phyloP scores from a whole-genome alignment of 139 green algal species.

The Pycnococcus provasolii region DNA sequence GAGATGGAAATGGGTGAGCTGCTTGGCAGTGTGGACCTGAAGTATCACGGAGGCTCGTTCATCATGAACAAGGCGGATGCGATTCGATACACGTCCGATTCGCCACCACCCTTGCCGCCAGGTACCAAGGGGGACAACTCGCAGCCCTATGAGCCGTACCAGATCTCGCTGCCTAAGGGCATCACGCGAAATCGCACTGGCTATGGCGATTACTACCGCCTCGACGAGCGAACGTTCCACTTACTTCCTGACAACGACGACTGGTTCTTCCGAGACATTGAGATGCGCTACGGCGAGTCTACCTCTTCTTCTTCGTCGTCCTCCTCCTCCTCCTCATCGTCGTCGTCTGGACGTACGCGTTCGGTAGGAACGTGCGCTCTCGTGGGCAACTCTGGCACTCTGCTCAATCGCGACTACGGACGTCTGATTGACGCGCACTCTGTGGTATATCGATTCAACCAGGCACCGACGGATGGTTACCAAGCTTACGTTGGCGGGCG shows the following conservation, averaged over 20 bases:
- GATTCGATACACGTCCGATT: too few species aligned
- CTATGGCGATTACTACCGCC: neutral
- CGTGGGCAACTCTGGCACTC: constrained; percentile 25
- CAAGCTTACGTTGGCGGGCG: constrained; percentile 12
- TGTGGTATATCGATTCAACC: constrained; percentile 26
- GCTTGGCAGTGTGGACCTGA: too few species aligned
- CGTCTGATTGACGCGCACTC: constrained; percentile 20
- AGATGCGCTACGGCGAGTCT: neutral
- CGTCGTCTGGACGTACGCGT: neutral
- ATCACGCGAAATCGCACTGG: too few species aligned
- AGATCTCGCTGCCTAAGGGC: too few species aligned
- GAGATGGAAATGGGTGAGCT: neutral
- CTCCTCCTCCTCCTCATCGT: too few species aligned
- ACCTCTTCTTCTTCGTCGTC: neutral
- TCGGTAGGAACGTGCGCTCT: constrained; percentile 14
- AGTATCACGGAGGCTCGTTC: too few species aligned
- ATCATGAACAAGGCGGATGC: too few species aligned
- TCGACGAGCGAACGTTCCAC: constrained; percentile 5
- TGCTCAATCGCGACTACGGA: constrained; percentile 5
- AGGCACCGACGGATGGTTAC: constrained; percentile 16
- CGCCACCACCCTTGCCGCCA: too few species aligned
- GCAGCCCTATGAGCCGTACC: too few species aligned
- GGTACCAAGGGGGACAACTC: too few species aligned
- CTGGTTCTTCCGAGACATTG: constrained; percentile 2
- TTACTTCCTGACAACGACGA: constrained; percentile 15